Base-by-base conservation (phyloP, 164 flowering plant species). In the Aristolochia contorta region DNA sequence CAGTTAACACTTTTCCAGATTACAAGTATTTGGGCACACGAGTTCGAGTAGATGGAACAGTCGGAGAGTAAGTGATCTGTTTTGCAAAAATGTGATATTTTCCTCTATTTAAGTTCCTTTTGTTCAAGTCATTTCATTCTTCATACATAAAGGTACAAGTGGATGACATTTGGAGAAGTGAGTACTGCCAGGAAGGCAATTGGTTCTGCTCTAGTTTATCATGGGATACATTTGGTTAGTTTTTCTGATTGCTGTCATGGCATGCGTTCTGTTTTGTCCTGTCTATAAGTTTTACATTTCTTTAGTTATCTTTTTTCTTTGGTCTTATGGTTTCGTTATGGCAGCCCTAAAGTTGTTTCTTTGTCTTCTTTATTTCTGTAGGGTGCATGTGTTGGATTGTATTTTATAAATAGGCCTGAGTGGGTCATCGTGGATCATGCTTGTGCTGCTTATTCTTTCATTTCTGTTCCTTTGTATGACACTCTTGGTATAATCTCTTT, bases 151-250 rank as follows among this genome's bases (percentile, higher is more conserved):
- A 87, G 97, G 75, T 94, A 94, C 80, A 89, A 86, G 77, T 94
- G 99, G 99, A 79, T 91, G 86, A 91, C 99, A 65, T 94, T 79
- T 80, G 99, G 97, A 74, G 97, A 91, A 75, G 95, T 84, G 54
- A 79, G 85, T 51, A 83, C 84, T 59, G 88, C 96, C 33, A 82
- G 99, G 51, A 55, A 89, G 23, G 90, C 89, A 46, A 64, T 91
- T 53, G 99, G 99, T 70, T 94, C 99, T 58, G 97, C 88, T 52
- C 75, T 94, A 48, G 54, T 77, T 15, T 71, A 79, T 74, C 77
- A 85, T 76, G 93, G 97, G 25, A 62, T 94, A 65, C 74, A 85
- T 62, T 79, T 81, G 73, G 99, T 80, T 65, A 75, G 77, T 73
- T 23, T 23, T 20, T 53, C 5, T 22, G 20, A 23, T 61, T 4